Conservation (phyloP, 805 yeast species). For the Sugiyamaella qingdaonensis region DNA sequence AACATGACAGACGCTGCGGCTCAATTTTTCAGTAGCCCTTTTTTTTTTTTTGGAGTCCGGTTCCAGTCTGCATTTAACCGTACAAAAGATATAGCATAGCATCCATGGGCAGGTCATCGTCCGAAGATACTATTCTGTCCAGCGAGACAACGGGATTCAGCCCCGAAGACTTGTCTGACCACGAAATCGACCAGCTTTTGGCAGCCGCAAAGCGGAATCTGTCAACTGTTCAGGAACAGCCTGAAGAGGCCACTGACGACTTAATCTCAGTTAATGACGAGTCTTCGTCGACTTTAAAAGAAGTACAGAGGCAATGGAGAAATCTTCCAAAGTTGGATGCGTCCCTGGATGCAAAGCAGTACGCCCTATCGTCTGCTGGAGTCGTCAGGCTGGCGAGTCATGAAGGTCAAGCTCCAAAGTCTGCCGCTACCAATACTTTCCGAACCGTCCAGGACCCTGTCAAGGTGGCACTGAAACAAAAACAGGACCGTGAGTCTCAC, state of each 20-base stretch:
- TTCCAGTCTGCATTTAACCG: not conserved
- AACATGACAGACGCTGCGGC: not conserved
- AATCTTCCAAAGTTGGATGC: slow-evolving; percentile 19
- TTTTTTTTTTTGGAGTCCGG: not conserved
- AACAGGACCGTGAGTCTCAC: slow-evolving; percentile 28
- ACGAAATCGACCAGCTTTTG: slow-evolving; percentile 14
- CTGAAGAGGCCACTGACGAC: not conserved
- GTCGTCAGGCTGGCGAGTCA: slow-evolving; percentile 5
- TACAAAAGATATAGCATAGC: no score
- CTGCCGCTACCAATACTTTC: slow-evolving; percentile 10
- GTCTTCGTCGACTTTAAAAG: slow-evolving; percentile 2
- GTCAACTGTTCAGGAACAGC: not conserved
- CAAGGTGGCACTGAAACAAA: slow-evolving; percentile 26
- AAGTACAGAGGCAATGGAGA: slow-evolving; percentile 14
- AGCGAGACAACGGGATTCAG: not conserved
- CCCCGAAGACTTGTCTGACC: slow-evolving; percentile 5
- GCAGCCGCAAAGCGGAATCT: slow-evolving; percentile 18
- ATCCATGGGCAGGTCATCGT: not conserved
- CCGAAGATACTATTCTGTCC: not conserved
- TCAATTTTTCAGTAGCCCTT: not conserved
- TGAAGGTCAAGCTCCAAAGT: not conserved
- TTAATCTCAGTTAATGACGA: not conserved
- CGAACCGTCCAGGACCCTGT: slow-evolving; percentile 32
- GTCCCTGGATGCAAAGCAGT: not conserved
- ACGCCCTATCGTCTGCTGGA: not conserved